Evolutionary conservation across 2,329 filamentous ascomycete species (phyloP).

Genomic region (Penicillium fuscoglaucum): DNA sequence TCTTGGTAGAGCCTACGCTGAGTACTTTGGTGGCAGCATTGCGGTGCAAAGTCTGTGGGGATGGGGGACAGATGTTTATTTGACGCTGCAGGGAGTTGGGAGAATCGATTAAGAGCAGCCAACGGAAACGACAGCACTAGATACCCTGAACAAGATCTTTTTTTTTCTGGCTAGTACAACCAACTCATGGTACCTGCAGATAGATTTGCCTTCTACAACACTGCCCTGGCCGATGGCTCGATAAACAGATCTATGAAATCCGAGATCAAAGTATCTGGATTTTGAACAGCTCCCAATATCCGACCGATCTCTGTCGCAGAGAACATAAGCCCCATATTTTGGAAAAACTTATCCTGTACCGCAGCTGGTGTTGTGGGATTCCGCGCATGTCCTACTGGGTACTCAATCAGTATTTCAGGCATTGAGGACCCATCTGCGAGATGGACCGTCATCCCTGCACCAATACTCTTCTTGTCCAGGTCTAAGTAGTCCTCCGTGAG

Average conservation of each 20-base stretch:
- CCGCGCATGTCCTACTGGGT: slow-evolving; percentile 25
- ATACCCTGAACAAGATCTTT: slow-evolving; percentile 5
- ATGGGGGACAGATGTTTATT: slow-evolving; percentile 75
- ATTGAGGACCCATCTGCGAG: slow-evolving; percentile 27
- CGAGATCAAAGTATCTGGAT: slow-evolving; percentile 13
- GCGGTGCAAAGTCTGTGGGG: slow-evolving; percentile 93
- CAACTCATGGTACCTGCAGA: neutral
- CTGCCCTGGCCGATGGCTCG: slow-evolving; percentile 2
- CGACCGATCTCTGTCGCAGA: slow-evolving; percentile 13
- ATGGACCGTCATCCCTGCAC: slow-evolving; percentile 28
- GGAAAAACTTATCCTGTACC: slow-evolving; percentile 19
- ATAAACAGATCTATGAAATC: slow-evolving; percentile 22
- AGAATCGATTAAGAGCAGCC: slow-evolving; percentile 40
- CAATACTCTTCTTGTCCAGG: slow-evolving; percentile 27
- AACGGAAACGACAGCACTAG: neutral
- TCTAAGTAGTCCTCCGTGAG: slow-evolving; percentile 37
- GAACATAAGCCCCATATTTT: slow-evolving; percentile 24
- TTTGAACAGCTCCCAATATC: slow-evolving; percentile 15
- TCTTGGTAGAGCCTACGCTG: slow-evolving; percentile 86
- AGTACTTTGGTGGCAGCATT: slow-evolving; percentile 96
- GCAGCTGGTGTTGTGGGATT: slow-evolving; percentile 14
- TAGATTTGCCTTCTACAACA: slow-evolving; percentile 9
- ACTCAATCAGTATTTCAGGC: slow-evolving; percentile 39
- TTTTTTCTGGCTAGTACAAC: neutral
- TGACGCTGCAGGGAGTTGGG: slow-evolving; percentile 62